Conservation (phyloP, 2,329 filamentous ascomycete species). For the Colletotrichum agaves region DNA sequence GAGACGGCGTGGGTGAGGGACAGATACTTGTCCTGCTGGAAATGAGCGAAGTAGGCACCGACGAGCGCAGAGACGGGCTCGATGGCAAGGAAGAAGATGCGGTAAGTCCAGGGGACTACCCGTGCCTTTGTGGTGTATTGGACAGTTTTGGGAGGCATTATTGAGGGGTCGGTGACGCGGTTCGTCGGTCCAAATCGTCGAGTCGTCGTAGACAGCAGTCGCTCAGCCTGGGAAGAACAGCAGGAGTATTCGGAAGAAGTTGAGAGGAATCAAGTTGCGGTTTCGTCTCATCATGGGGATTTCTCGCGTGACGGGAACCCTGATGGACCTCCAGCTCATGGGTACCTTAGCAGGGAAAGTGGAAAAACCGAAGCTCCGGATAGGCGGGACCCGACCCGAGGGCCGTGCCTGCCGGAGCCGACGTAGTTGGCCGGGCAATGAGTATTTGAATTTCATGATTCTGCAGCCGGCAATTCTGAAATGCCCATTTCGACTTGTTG, state of each 20-base stretch:
- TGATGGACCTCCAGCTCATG: slow-evolving; percentile 20
- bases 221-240: background rate
- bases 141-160: slow-evolving; percentile 39
- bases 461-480: background rate
- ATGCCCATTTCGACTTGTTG: background rate
- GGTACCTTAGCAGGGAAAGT: background rate
- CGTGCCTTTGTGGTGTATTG: slow-evolving; percentile 46
- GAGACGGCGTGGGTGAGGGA: slow-evolving; percentile 68
- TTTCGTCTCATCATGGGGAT: slow-evolving; percentile 31
- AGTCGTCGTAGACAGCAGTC: background rate
- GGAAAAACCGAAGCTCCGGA: slow-evolving; percentile 34
- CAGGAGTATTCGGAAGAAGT: background rate
- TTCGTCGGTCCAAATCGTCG: background rate
- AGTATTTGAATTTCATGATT: background rate
- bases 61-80: slow-evolving; percentile 68
- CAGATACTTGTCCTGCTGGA: slow-evolving; percentile 68
- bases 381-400: background rate
- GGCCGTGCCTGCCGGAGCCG: slow-evolving; percentile 1
- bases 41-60: slow-evolving; percentile 64
- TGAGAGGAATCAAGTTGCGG: slow-evolving; percentile 15
- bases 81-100: slow-evolving; percentile 79
- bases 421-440: too few species aligned
- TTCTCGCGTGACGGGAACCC: slow-evolving; percentile 32
- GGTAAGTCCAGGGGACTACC: slow-evolving; percentile 70
- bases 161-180: background rate